These are phyloP conservation scores for Aspergillus diversus DNA, from an alignment of 495 filamentous ascomycete genomes.

Conservation along the genomic window DNA sequence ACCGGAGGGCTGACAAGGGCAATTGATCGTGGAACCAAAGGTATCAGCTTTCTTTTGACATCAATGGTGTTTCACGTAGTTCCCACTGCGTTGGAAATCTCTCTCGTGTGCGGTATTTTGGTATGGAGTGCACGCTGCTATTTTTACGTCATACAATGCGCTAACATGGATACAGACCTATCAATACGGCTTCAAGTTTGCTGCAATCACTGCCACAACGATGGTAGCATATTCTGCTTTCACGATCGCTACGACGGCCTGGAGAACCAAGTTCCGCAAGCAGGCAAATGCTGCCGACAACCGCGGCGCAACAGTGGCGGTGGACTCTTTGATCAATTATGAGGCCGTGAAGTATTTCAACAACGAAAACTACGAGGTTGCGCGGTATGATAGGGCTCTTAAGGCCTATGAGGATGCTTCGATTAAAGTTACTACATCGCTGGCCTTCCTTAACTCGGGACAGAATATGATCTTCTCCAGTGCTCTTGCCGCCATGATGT, in stretches of 20 bases:
- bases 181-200: slow-evolving; percentile 90
- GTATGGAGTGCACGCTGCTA: slow-evolving; percentile 38
- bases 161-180: slow-evolving; percentile 66
- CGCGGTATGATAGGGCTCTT: slow-evolving; percentile 85
- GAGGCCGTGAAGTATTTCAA: slow-evolving; percentile 99
- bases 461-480: slow-evolving; percentile 97
- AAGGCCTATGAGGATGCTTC: slow-evolving; percentile 87
- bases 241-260: slow-evolving; percentile 92
- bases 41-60: slow-evolving; percentile 93
- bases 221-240: slow-evolving; percentile 95
- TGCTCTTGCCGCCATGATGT: slow-evolving; percentile 98
- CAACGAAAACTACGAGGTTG: slow-evolving; percentile 93
- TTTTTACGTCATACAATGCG: slow-evolving; percentile 3
- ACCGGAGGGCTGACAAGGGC: slow-evolving; percentile 93
- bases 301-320: slow-evolving; percentile 89
- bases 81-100: slow-evolving; percentile 90
- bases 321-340: slow-evolving; percentile 97
- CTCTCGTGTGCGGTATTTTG: slow-evolving; percentile 90
- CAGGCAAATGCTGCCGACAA: slow-evolving; percentile 97
- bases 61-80: slow-evolving; percentile 99
- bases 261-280: slow-evolving; percentile 94
- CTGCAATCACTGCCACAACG: slow-evolving; percentile 84
- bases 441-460: slow-evolving; percentile 94
- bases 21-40: slow-evolving; percentile 96
- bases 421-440: slow-evolving; percentile 93